Conservation (phyloP, 352 stramenopile genomes). For the Phytophthora multivora region DNA sequence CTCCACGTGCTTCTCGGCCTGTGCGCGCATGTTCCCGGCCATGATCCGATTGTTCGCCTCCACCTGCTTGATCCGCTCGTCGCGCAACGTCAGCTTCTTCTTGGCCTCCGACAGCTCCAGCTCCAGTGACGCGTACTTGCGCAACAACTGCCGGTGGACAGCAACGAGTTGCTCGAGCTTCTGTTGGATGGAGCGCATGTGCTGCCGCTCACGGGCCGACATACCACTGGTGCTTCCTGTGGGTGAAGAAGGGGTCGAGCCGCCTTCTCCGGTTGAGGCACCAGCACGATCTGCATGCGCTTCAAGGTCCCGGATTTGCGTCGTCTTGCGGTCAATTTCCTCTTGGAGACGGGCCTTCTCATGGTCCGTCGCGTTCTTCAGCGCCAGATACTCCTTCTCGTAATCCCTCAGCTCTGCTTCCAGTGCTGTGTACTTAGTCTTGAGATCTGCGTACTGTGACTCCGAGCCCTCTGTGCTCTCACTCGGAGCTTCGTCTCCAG, state of each 20-base stretch:
- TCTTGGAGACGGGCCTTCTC: slow-evolving; percentile 68
- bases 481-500: slow-evolving; percentile 15
- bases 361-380: slow-evolving; percentile 57
- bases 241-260: slow-evolving; percentile 35
- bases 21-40: slow-evolving; percentile 87
- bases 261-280: slow-evolving; percentile 31
- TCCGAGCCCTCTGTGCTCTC: slow-evolving; percentile 25
- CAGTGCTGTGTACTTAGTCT: slow-evolving; percentile 55
- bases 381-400: slow-evolving; percentile 68
- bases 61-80: slow-evolving; percentile 92
- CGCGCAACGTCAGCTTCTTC: slow-evolving; percentile 89
- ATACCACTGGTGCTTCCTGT: slow-evolving; percentile 53
- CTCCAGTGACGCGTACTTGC: slow-evolving; percentile 91
- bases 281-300: slow-evolving; percentile 51
- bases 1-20: slow-evolving; percentile 89
- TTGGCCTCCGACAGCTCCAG: slow-evolving; percentile 87
- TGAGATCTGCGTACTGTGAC: slow-evolving; percentile 43
- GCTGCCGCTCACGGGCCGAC: slow-evolving; percentile 80
- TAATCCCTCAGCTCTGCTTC: slow-evolving; percentile 71
- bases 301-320: slow-evolving; percentile 70
- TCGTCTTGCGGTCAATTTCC: slow-evolving; percentile 70
- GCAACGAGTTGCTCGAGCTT: slow-evolving; percentile 92
- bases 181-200: slow-evolving; percentile 91
- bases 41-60: slow-evolving; percentile 89
- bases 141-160: slow-evolving; percentile 88